Conservation (phyloP, 2,329 filamentous ascomycete species). For the Sarocladium oryzae region DNA sequence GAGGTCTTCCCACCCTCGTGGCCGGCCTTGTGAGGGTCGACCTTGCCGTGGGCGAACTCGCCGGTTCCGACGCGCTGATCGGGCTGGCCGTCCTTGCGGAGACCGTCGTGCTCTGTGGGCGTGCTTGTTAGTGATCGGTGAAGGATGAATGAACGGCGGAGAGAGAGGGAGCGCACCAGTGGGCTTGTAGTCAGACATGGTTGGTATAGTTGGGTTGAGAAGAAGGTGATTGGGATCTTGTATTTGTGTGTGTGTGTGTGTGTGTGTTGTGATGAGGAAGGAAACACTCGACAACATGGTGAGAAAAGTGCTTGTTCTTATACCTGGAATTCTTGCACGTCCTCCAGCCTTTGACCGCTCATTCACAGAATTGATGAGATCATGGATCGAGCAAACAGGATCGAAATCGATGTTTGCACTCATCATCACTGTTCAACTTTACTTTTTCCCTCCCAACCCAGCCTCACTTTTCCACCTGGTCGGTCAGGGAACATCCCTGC, state of each 20-base stretch:
- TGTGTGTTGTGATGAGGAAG: neutral
- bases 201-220: neutral
- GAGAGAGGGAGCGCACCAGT: neutral
- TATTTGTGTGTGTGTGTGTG: neutral
- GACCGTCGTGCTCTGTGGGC: slow-evolving; percentile 16
- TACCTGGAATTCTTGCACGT: neutral
- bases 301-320: neutral
- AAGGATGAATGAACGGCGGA: neutral
- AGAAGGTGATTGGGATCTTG: neutral
- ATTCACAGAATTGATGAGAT: neutral
- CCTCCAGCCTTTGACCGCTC: neutral
- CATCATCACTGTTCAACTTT: neutral
- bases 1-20: slow-evolving; percentile 15
- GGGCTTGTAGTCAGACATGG: slow-evolving; percentile 3
- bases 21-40: slow-evolving; percentile 16
- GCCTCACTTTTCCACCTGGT: too few species aligned
- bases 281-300: neutral
- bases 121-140: neutral
- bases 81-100: slow-evolving; percentile 18
- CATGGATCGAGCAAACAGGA: neutral
- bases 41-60: slow-evolving; percentile 19
- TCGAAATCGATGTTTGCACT: neutral
- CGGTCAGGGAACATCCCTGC: too few species aligned
- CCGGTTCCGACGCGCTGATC: slow-evolving; percentile 17
- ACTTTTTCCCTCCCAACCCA: slow-evolving; percentile 2